Evolutionary conservation across 2,329 filamentous ascomycete species (phyloP), one percentile per base, ranked within the genome.

Genomic region (Aspergillus sergii): DNA sequence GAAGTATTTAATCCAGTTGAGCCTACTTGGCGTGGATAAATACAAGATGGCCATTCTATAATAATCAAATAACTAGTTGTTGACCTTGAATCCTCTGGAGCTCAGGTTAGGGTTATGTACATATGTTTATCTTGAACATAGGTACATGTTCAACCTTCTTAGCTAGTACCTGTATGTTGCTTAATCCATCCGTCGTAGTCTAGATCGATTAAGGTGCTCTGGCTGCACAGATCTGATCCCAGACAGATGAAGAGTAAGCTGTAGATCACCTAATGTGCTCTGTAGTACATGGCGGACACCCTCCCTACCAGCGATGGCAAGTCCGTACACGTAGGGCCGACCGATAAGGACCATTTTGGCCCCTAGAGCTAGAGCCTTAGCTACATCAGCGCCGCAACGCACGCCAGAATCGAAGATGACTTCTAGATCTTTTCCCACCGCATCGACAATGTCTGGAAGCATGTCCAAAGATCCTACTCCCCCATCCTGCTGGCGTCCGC

Each of bases 321-420:
- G 72, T 0, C 86, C 85, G 72, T 88, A 88, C 26, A 88, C 81
- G 82, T 46, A 80, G 10, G 76, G 73, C 58, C 85, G 72, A 1
- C 85, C 85, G 6, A 88, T 77, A 3, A 86, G 71, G 3, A 86
- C 82, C 12, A 79, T 82, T 65, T 84, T 82, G 0, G 85, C 86
- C 1, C 86, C 88, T 5, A 84, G 69, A 7, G 79, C 69, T 60
- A 84, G 64, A 1, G 82, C 82, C 65, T 84, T 84, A 3, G 78
- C 73, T n/a, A 83, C 76, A 71, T 85, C 82, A 1, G 76, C 77
- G 4, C 82, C 82, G 19, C 74, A 74, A 10, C 80, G 70, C 16
- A 84, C 73, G 2, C 82, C 82, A 19, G 75, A 78, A 64, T 84
- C 83, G 61, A 84, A 83, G 32, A 83, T 71, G 6, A 84, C 73